These are phyloP conservation scores for Ogataea neopini DNA, from an alignment of 805 yeast genomes.

Conservation along the genomic window DNA sequence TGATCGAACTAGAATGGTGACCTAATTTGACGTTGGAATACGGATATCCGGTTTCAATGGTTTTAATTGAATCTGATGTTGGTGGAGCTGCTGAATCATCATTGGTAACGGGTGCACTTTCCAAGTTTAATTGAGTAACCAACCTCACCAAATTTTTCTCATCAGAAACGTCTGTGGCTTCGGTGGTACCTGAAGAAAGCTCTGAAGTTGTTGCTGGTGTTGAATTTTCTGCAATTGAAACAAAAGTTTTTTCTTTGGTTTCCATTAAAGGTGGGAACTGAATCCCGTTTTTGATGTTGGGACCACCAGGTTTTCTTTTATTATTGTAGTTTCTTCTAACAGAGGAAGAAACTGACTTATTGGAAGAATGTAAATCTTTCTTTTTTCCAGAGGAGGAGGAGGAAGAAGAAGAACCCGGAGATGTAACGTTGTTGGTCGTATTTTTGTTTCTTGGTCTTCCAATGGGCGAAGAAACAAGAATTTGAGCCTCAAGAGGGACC, in stretches of 20 bases:
- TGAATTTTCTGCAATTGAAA: slow-evolving; percentile 3
- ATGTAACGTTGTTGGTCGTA: not conserved
- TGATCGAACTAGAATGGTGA: slow-evolving; percentile 2
- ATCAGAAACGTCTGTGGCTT: slow-evolving; percentile 16
- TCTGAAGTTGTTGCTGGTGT: slow-evolving; percentile 13
- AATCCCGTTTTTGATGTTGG: not conserved
- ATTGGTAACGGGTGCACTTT: slow-evolving; percentile 5
- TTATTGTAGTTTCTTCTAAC: slow-evolving; percentile 1
- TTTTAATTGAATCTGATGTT: slow-evolving; percentile 16
- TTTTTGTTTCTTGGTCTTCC: slow-evolving; percentile 7
- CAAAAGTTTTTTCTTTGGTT: not conserved
- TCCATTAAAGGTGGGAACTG: not conserved
- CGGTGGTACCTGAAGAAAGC: slow-evolving; percentile 13
- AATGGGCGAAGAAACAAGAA: slow-evolving; percentile 21
- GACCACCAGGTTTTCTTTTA: slow-evolving; percentile 6
- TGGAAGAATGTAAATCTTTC: slow-evolving; percentile 7
- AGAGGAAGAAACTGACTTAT: not conserved
- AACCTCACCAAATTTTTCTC: slow-evolving; percentile 9
- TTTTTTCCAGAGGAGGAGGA: slow-evolving; percentile 1
- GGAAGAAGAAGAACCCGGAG: not conserved
- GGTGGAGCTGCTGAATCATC: slow-evolving; percentile 14
- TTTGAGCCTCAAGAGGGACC: slow-evolving; percentile 29
- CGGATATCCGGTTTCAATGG: slow-evolving; percentile 10
- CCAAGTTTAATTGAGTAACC: slow-evolving; percentile 8
- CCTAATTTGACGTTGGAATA: slow-evolving; percentile 5